Evolutionary conservation across 306 rosid species (phyloP), one percentile per base, ranked within the genome.

Genomic region (Calophaca sinica): DNA sequence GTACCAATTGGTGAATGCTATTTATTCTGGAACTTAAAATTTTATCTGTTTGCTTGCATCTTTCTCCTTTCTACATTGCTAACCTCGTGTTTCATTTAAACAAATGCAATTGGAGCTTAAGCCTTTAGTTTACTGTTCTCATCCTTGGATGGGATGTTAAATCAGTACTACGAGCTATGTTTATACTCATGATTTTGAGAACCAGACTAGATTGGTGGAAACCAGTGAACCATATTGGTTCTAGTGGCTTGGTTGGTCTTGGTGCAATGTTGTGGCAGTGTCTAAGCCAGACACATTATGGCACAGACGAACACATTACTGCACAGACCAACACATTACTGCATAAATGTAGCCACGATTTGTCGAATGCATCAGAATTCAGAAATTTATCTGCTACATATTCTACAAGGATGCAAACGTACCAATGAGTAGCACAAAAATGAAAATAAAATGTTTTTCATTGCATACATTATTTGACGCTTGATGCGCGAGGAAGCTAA

Each of bases 371-470:
- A 20, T 60, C 13, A 13, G 7, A 28, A 44, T 45, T 73, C 32
- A 13, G 26, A 59, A 73, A 44, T 36, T 14, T 12, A 20, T 53
- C 50, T 9, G 57, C 9, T 69, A 9, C 48, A n/a, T n/a, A 5
- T 13, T 41, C 63, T 20, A 4, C 41, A 13, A n/a, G 35, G 20
- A 60, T 45, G 48, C 36, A 9, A 44, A 32, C 15, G 13, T 32
- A 13, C 48, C 74, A 46, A 45, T 59, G 46, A 73, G 62, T 73
- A 36, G 28, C 44, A 20, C 46, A 39, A 33, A 60, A 60, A 32
- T 32, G 38, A 14, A 55, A 73, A 29, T 72, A 44, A 0, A n/a
- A 32, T 59, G 68, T 58, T 72, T 29, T 38, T 20, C 49, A 7
- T 8, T 35, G 29, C 39, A 9, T 5, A 1, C 53, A 26, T 50